Evolutionary conservation across 129 eudicot species (phyloP), one percentile per base, ranked within the genome.

Genomic region (Escallonia rubra): DNA sequence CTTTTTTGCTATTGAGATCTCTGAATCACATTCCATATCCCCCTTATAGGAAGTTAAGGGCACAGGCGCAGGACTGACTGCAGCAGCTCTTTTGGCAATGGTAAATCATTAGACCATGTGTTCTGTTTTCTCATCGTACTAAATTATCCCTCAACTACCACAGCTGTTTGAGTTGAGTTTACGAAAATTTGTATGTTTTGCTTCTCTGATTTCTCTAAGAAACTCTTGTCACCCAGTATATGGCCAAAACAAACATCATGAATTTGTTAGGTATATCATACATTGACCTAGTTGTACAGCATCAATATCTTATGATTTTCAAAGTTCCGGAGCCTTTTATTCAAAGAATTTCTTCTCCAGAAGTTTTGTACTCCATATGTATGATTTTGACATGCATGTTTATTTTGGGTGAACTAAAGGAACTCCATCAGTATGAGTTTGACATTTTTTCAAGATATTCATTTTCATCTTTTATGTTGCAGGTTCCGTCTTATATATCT

Each of bases 401-500:
- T 23, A 23, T 23, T 23, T 23, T 23, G 1, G 34, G 34, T 23
- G 34, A 23, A 23, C 34, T 23, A 23, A 23, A 23, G 34, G 34
- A 23, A 23, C 34, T 23, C 34, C 34, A 23, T 23, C 34, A 23
- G 34, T 23, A 23, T 23, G 34, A 23, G 34, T 23, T 23, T 23
- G 34, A 23, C 34, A 23, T 23, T 23, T 23, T 23, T 23, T 23
- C 1, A 23, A 23, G 34, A 23, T 23, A 23, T 23, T 23, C 34
- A 23, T 23, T 23, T 23, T 23, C 34, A 23, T 23, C 34, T 23
- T 23, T 23, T 23, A 23, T 23, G 34, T 56, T 73, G 57, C 86
- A 93, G 99, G 99, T 93, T 59, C 99, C 99, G 72, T 93, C 99
- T 61, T 93, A 93, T 68, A 93, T 93, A 81, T 93, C 99, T 63